Evolutionary conservation across 2,329 filamentous ascomycete genomes (phyloP), one percentile per base, ranked within the genome.

Genomic region (Hymenoscyphus repandus): DNA sequence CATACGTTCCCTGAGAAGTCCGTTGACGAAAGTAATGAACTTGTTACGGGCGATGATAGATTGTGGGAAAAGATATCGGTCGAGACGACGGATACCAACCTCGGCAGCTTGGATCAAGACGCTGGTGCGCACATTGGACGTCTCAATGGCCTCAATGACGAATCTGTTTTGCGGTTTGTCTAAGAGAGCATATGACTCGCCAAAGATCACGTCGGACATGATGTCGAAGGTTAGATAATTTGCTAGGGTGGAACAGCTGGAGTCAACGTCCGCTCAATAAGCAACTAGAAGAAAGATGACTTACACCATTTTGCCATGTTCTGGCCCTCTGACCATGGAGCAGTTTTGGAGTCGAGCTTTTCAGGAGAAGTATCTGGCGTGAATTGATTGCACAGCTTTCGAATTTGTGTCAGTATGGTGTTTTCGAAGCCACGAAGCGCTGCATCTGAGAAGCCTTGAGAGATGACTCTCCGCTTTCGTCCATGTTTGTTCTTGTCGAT

Each of bases 401-500:
- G 20, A 11, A 44, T 31, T 5, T 44, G 41, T 7, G 41, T 44
- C 27, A 44, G 12, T 6, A 44, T 31, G 9, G 41, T 32, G 10
- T 31, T 31, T n/a, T 44, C 41, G 10, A 44, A 44, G 11, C 41
- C 41, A 6, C 41, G 41, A 10, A 41, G 20, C 34, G 49, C 57
- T 5, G 40, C 47, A 10, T 58, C 56, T 1, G 62, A 63, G 38
- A 64, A 60, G 0, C 55, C 62, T n/a, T 62, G 56, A 20, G 33
- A 37, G 6, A 52, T 41, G n/a, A 52, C 17, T 15, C 45, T 76
- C 36, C 84, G 74, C 73, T 87, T 31, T 7, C 20, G 20, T 5
- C 82, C 83, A 62, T 88, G 84, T 41, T 81, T 69, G 1, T 74
- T 70, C 70, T 84, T 85, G 65, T 86, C 82, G 45, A 85, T 81